These are phyloP conservation scores for Gossypium australe DNA, from an alignment of 345 rosid species.

Conservation along the genomic window DNA sequence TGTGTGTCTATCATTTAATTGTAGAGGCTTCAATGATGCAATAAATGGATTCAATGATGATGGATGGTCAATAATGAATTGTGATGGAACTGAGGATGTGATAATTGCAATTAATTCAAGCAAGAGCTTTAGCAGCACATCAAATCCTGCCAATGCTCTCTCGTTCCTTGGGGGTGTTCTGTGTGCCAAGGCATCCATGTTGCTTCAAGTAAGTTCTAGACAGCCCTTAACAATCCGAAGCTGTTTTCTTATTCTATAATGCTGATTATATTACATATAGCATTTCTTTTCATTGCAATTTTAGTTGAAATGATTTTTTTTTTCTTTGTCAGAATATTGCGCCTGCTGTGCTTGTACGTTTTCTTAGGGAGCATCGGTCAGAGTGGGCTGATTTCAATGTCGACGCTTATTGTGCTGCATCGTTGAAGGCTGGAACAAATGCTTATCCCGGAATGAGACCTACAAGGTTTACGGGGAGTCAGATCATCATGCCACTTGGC, in stretches of 20 bases:
- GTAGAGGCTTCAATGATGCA: conserved; percentile 91
- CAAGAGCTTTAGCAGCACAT: conserved; percentile 44
- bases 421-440: conserved; percentile 70
- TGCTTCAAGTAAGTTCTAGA: conserved; percentile 62
- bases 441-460: conserved; percentile 92
- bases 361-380: conserved; percentile 93
- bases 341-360: conserved; percentile 90
- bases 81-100: conserved; percentile 93
- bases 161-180: conserved; percentile 83
- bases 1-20: conserved; percentile 11
- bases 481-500: conserved; percentile 93
- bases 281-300: not conserved
- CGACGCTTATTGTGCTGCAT: conserved; percentile 91
- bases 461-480: conserved; percentile 92
- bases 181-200: conserved; percentile 99
- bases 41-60: conserved; percentile 94
- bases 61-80: conserved; percentile 82
- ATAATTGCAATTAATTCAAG: conserved; percentile 71
- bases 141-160: conserved; percentile 48
- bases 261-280: not conserved
- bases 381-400: conserved; percentile 99
- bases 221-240: not conserved
- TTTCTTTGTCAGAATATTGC: conserved; percentile 67
- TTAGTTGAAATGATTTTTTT: conserved; percentile 15
- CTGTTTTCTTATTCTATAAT: not conserved